Evolutionary conservation across 371 early-diverging fungal species (phyloP).

Genomic region (Catenaria anguillulae): DNA sequence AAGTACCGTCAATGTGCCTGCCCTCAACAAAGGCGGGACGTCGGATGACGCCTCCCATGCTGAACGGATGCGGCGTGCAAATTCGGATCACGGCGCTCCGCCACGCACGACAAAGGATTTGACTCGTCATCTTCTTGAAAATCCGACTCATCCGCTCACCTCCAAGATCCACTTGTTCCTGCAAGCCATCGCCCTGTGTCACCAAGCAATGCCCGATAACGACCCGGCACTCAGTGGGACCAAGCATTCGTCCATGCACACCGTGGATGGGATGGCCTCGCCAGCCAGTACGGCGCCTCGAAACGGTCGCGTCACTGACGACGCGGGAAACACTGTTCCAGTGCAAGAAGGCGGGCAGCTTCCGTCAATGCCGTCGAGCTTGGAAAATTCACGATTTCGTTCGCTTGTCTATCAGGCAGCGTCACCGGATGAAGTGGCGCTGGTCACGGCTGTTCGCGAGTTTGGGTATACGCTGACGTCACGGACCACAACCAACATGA

Average conservation of each 20-base stretch:
- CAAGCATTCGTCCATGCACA: conserved; percentile 85
- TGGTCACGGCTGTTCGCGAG: conserved; percentile 70
- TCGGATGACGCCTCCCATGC: too few species aligned
- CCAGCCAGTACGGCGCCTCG: too few species aligned
- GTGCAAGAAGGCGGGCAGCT: too few species aligned
- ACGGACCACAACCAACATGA: conserved; percentile 34
- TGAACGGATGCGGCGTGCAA: too few species aligned
- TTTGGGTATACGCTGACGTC: conserved; percentile 65
- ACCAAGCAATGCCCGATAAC: conserved; percentile 62
- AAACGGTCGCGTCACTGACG: conserved; percentile 64
- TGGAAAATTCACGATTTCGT: too few species aligned
- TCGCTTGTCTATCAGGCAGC: conserved; percentile 59
- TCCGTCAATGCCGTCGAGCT: too few species aligned
- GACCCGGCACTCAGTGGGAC: conserved; percentile 36
- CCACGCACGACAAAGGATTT: too few species aligned
- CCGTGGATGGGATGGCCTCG: too few species aligned
- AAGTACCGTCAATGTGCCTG: too few species aligned
- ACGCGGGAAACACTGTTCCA: not conserved
- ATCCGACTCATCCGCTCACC: conserved; percentile 7
- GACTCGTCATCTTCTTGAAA: too few species aligned
- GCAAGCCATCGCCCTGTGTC: conserved; percentile 76
- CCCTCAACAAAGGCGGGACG: too few species aligned
- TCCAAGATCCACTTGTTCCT: conserved; percentile 38
- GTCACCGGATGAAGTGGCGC: conserved; percentile 87
- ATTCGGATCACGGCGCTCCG: too few species aligned